Percentiles rank a stretch among this genome's conserved stretches.
These are phyloP conservation scores for Lachnellula occidentalis DNA, from an alignment of 2,329 filamentous ascomycete species.

Conservation along the genomic window DNA sequence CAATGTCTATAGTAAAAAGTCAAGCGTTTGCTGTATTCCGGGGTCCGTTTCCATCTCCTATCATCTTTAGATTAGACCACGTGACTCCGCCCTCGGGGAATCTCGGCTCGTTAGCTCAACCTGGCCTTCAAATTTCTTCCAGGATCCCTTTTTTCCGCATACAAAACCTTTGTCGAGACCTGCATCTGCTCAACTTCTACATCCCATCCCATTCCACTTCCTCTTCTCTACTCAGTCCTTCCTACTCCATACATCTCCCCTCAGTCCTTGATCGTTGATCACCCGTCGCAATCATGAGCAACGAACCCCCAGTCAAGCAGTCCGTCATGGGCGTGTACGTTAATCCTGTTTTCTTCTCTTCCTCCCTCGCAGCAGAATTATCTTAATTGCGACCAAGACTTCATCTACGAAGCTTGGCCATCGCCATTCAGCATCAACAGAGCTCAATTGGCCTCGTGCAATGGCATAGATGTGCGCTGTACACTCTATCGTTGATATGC, in stretches of 20 bases:
- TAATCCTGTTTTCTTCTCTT: constrained; percentile 19
- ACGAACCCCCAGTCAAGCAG: constrained; percentile 50
- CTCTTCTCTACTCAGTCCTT: constrained; percentile 18
- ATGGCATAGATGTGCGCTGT: constrained; percentile 13
- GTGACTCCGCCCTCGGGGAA: not conserved
- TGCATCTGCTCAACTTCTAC: constrained; percentile 11
- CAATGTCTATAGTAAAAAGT: no score
- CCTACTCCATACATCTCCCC: constrained; percentile 47
- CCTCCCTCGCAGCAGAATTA: constrained; percentile 17
- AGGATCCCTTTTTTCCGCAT: constrained; percentile 14
- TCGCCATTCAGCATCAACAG: constrained; percentile 20
- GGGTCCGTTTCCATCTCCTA: no score
- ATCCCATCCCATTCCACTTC: constrained; percentile 12
- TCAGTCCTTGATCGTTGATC: constrained; percentile 46
- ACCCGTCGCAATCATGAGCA: constrained; percentile 33
- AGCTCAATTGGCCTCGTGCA: constrained; percentile 21
- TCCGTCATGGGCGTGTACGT: constrained; percentile 65
- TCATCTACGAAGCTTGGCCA: constrained; percentile 18
- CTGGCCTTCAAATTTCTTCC: constrained; percentile 5
- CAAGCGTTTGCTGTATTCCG: no score
- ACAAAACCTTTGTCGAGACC: constrained; percentile 19
- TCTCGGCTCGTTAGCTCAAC: not conserved
- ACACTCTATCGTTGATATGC: constrained; percentile 1
- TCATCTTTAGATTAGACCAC: no score
- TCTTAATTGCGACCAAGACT: constrained; percentile 11